Evolutionary conservation across 176 grass and related monocot genomes (phyloP).

Genomic region (Melocanna baccifera): DNA sequence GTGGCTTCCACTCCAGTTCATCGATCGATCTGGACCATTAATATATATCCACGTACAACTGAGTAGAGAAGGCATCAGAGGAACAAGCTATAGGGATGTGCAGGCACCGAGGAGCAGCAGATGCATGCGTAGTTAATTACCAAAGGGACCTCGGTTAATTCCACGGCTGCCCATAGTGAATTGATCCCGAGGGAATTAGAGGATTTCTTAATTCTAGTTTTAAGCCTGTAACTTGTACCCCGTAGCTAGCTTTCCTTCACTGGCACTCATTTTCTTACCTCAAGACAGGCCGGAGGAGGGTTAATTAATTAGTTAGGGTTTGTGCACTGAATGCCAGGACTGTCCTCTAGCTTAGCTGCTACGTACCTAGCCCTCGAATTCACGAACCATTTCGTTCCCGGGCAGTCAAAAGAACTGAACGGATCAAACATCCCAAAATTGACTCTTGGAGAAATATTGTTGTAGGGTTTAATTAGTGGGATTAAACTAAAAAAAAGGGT

Average conservation of each 20-base stretch:
- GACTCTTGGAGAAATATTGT: neutral
- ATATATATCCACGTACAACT: too few relatives aligned
- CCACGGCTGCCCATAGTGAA: constrained; percentile 12
- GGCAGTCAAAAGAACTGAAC: neutral
- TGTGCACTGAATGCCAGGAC: constrained; percentile 41
- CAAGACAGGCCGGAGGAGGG: neutral
- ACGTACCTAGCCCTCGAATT: constrained; percentile 20
- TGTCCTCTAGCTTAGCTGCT: neutral
- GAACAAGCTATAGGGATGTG: constrained; percentile 47
- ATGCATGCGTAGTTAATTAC: neutral
- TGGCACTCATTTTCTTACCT: constrained; percentile 41
- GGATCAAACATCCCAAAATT: neutral
- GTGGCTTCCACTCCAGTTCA: neutral
- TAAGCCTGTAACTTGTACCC: neutral
- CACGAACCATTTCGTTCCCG: constrained; percentile 7
- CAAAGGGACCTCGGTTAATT: constrained; percentile 20
- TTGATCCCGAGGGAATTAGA: constrained; percentile 56
- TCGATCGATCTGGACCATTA: too few relatives aligned
- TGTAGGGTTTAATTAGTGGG: neutral
- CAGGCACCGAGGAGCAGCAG: neutral
- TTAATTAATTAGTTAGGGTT: constrained; percentile 13
- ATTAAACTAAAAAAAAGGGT: neutral
- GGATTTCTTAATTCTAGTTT: neutral
- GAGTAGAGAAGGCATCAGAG: constrained; percentile 45
- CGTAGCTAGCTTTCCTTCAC: constrained; percentile 47